Evolutionary conservation across 768 basidiomycete genomes (phyloP), one percentile per base, ranked within the genome.

Genomic region (Obba rivulosa): DNA sequence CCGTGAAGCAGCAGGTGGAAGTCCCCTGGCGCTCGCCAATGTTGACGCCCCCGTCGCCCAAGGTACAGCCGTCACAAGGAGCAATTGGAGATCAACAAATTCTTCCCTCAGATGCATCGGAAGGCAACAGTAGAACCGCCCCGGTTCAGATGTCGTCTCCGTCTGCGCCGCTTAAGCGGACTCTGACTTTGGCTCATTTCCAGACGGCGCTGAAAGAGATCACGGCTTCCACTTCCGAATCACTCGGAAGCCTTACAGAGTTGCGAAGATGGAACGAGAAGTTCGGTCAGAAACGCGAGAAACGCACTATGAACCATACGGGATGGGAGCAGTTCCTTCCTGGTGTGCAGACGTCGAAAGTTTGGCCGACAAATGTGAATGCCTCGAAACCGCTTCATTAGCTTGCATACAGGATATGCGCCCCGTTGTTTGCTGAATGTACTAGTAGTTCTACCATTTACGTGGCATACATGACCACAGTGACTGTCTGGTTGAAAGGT

Each of bases 241-340:
- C 79, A 11, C 68, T 88, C 3, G 87, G 87, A 41, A 86, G 78
- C 42, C 77, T 91, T 31, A 69, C 81, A 2, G 87, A 87, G 49
- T 69, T 92, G 38, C 78, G 85, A 39, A 87, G 85, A 68, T 94
- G 91, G 91, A 93, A 95, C 52, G 87, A 93, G 41, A 87, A 94
- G 62, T 94, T 92, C 65, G 93, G 94, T 21, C 92, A 95, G 64
- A 92, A 91, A 3, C 69, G 78, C n/a, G 78, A 73, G 54, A 79
- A 84, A 34, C 79, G 76, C 44, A 83, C 74, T 59, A 78, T 78
- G 35, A 76, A 78, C 58, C 83, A 86, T 28, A 92, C 92, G 80
- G 93, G 92, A 20, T 90, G 85, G 59, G 90, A 83, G 49, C 76
- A 77, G 41, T 97, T 97, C 64, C 94, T 93, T 17, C 95, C 95